Base-by-base conservation (phyloP, 1,284 basidiomycete species). In the Rhizopogon parksii region DNA sequence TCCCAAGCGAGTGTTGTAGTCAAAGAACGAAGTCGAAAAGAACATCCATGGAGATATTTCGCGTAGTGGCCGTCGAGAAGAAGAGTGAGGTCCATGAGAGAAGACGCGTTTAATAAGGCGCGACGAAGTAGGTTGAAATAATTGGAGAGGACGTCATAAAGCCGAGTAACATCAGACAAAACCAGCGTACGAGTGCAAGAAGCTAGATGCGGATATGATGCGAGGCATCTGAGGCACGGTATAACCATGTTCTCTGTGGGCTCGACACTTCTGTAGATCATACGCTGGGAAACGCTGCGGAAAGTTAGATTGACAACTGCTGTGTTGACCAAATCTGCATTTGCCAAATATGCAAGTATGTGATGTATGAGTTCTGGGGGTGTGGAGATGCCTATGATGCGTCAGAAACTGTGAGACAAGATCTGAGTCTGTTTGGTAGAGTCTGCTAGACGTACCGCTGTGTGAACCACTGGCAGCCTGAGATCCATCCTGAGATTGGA, bases 1-100 rank as follows among this genome's bases (percentile, higher is more conserved):
- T 63, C 59, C 56, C 64, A 63, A 27, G 55, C 45, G 27, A 63
- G 59, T 25, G 57, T 57, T n/a, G 54, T 56, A 19, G 56, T 57
- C 36, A 63, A 51, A 24, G 59, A 63, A 9, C 55, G 59, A 27
- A 63, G 54, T 25, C 46, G 50, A 46, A 64, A 63, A 3, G 60
- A 50, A 21, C 59, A 56, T 17, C 53, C 60, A 11, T 48, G 47
- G 6, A 63, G 40, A 36, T 57, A 49, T 38, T 53, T 50, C 9
- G 62, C 54, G 14, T 53, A 52, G 3, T 57, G 47, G 24, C 62
- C 62, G 6, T 53, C 52, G 19, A 63, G 46, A n/a, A 64, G 57
- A 21, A 62, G 56, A 3, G 57, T 54, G 11, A 63, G 52, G 35
- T 57, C 59, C 30, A 53, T 57, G 34, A 62, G 53, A 15, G 51